Percentiles rank a stretch among this genome's conserved stretches.
Conservation (phyloP, 2,329 filamentous ascomycete genomes). For the Arthrobotrys pseudoclavata region DNA sequence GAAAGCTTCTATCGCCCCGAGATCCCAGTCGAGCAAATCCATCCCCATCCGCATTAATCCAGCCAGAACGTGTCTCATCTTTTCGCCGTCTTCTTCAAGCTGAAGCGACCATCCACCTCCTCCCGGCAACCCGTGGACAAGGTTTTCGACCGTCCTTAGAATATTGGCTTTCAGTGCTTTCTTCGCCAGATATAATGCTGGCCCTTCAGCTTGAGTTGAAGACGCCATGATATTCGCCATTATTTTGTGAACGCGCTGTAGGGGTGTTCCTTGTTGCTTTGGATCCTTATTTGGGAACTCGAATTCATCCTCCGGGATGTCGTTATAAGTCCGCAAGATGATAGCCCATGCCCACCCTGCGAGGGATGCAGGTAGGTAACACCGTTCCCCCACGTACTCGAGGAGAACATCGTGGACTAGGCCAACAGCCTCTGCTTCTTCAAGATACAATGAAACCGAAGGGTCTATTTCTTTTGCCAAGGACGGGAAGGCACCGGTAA, state of each 20-base stretch:
- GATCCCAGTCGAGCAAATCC: conserved; percentile 65
- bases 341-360: conserved; percentile 62
- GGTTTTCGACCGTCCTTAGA: conserved; percentile 61
- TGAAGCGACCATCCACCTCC: conserved; percentile 62
- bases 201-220: conserved; percentile 59
- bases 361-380: conserved; percentile 55
- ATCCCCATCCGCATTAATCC: conserved; percentile 64
- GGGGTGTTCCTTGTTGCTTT: conserved; percentile 47
- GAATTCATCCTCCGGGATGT: conserved; percentile 38
- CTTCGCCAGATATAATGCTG: conserved; percentile 56
- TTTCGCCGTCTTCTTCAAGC: conserved; percentile 64
- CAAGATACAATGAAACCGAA: conserved; percentile 61
- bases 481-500: conserved; percentile 52
- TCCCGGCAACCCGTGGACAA: conserved; percentile 53
- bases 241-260: conserved; percentile 50
- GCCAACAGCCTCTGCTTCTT: conserved; percentile 38
- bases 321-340: conserved; percentile 55
- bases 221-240: conserved; percentile 59
- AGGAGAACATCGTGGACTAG: conserved; percentile 61
- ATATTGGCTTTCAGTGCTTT: conserved; percentile 60
- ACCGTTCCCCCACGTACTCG: conserved; percentile 57
- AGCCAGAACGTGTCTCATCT: conserved; percentile 65
- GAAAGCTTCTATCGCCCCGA: conserved; percentile 64
- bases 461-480: conserved; percentile 43
- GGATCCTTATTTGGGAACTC: conserved; percentile 22